Conservation (phyloP, 768 basidiomycete species). For the Lentinula sp. region DNA sequence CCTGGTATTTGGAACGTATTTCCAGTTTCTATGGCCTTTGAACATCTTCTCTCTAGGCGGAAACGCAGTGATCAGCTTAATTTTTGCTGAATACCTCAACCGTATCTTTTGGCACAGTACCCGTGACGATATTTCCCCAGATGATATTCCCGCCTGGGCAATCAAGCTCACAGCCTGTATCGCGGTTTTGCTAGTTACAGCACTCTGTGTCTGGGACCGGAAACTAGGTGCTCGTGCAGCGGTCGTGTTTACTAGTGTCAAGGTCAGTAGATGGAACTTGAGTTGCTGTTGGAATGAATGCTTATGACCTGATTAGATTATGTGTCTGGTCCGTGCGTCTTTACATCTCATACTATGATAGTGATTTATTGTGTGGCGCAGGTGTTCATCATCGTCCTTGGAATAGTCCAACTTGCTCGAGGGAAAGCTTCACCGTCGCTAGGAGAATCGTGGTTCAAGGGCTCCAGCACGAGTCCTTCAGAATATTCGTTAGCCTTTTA, state of each 20-base stretch:
- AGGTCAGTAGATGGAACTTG: slow-evolving; percentile 39
- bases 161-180: slow-evolving; percentile 80
- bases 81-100: slow-evolving; percentile 90
- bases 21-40: not conserved
- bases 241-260: slow-evolving; percentile 83
- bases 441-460: slow-evolving; percentile 59
- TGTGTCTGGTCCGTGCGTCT: slow-evolving; percentile 7
- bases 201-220: slow-evolving; percentile 74
- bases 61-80: slow-evolving; percentile 83
- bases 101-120: slow-evolving; percentile 78
- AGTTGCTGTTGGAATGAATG: slow-evolving; percentile 5
- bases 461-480: slow-evolving; percentile 73
- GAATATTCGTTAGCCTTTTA: slow-evolving; percentile 91
- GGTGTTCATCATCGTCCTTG: slow-evolving; percentile 72
- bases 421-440: slow-evolving; percentile 70
- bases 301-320: slow-evolving; percentile 5
- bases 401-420: slow-evolving; percentile 68
- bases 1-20: slow-evolving; percentile 48
- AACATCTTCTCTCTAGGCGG: slow-evolving; percentile 35
- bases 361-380: slow-evolving; percentile 18
- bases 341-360: not conserved
- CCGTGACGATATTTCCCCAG: slow-evolving; percentile 64
- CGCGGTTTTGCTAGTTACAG: slow-evolving; percentile 66
- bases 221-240: slow-evolving; percentile 77
- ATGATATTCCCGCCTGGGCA: slow-evolving; percentile 83